Evolutionary conservation across 768 basidiomycete species (phyloP).

Genomic region (Kwoniella botswanensis): DNA sequence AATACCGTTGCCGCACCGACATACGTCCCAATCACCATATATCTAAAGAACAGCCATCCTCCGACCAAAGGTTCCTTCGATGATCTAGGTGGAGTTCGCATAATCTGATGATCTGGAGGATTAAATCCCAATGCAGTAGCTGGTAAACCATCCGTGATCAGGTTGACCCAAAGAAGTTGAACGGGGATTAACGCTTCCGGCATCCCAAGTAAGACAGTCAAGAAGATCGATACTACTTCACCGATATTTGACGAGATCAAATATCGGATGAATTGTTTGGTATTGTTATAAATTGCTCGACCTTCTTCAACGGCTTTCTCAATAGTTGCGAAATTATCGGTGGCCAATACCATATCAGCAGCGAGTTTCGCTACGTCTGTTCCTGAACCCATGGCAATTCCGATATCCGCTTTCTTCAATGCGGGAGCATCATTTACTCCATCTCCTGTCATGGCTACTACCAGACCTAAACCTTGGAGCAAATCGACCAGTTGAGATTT

Average conservation of each 20-base stretch:
- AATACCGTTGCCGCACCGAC: conserved; percentile 95
- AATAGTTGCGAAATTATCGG: conserved; percentile 95
- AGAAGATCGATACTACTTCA: conserved; percentile 91
- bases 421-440: conserved; percentile 99
- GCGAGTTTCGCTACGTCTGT: conserved; percentile 98
- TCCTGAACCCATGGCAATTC: conserved; percentile 98
- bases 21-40: conserved; percentile 89
- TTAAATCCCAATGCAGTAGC: conserved; percentile 98
- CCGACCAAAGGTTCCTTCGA: conserved; percentile 89
- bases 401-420: conserved; percentile 94
- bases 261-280: conserved; percentile 99
- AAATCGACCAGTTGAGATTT: conserved; percentile 94
- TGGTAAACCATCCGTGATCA: conserved; percentile 91
- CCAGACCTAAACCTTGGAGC: conserved; percentile 84
- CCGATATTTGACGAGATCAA: conserved; percentile 97
- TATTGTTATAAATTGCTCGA: conserved; percentile 97
- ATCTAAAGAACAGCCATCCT: conserved; percentile 94
- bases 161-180: conserved; percentile 97
- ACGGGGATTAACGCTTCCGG: conserved; percentile 98
- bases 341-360: conserved; percentile 83
- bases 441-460: conserved; percentile 94
- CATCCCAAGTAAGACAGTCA: conserved; percentile 97
- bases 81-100: conserved; percentile 89
- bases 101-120: conserved; percentile 89
- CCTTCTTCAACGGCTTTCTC: conserved; percentile 97